phyloP scores from a whole-genome alignment of 2,329 filamentous ascomycete species.

The Epichloe aotearoae region DNA sequence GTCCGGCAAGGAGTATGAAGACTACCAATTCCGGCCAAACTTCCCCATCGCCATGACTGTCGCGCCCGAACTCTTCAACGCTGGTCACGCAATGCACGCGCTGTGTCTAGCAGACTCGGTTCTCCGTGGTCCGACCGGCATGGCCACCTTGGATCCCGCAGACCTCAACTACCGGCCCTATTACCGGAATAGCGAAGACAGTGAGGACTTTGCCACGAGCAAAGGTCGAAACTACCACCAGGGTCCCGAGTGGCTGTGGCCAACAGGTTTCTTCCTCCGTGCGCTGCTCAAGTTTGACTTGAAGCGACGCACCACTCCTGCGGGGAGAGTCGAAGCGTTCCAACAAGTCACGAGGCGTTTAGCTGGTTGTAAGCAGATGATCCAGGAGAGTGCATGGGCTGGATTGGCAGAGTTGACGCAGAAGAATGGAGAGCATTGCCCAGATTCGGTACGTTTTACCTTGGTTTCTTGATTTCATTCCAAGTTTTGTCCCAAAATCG shows the following conservation, averaged over 20 bases:
- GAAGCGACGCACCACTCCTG: slow-evolving; percentile 41
- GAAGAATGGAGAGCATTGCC: slow-evolving; percentile 70
- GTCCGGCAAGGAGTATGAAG: slow-evolving; percentile 90
- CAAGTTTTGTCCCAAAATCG: no score
- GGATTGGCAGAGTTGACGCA: slow-evolving; percentile 89
- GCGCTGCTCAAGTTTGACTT: slow-evolving; percentile 87
- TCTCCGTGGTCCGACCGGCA: slow-evolving; percentile 77
- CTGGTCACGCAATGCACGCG: slow-evolving; percentile 63
- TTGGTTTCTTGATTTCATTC: neutral
- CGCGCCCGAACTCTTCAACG: slow-evolving; percentile 75
- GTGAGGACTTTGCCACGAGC: slow-evolving; percentile 74
- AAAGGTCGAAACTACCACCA: slow-evolving; percentile 98
- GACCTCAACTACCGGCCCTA: slow-evolving; percentile 91
- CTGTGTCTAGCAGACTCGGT: slow-evolving; percentile 67
- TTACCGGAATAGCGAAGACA: slow-evolving; percentile 93
- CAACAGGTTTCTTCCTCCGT: slow-evolving; percentile 86
- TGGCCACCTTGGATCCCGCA: slow-evolving; percentile 86
- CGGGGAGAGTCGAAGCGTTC: slow-evolving; percentile 74
- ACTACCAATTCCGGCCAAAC: slow-evolving; percentile 92
- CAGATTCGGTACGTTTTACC: slow-evolving; percentile 58
- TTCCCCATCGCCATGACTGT: slow-evolving; percentile 94
- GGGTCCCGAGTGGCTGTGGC: slow-evolving; percentile 97
- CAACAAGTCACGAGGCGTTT: slow-evolving; percentile 85
- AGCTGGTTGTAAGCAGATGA: slow-evolving; percentile 71
- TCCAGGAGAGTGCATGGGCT: slow-evolving; percentile 71